Evolutionary conservation across 352 stramenopile species (phyloP), one percentile per base, ranked within the genome.

Genomic region (Hyaloperonospora brassicae): DNA sequence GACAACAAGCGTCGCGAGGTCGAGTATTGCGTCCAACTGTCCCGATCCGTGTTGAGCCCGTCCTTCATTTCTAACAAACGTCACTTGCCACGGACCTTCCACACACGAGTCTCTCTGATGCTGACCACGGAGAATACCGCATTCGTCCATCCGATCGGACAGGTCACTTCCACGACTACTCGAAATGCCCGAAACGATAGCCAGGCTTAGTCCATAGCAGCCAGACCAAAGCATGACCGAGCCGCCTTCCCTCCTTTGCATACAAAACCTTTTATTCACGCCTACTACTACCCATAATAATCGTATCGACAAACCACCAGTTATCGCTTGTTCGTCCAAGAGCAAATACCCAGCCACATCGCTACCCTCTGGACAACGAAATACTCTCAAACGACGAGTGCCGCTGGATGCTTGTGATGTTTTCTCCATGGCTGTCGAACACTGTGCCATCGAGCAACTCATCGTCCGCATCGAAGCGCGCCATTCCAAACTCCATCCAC

Each of bases 401-500:
- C 50, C 72, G 71, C 54, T 79, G 64, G 60, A 81, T 77, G 57
- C 79, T 73, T n/a, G 59, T 80, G 39, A 86, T 87, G 58, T 87
- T 73, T 46, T 83, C 64, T 27, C 73, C 75, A 22, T 78, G 75
- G n/a, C 63, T 76, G 45, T 86, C 62, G 31, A 72, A 78, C 46
- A 83, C 71, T 50, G 77, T 58, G 40, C 75, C 73, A 59, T 81
- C 73, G 9, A 84, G 67, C 46, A 86, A 64, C 57, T 86, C 76
- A 44, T 85, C 73, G 52, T 86, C 75, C 17, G 72, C 70, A 48
- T 93, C 78, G 17, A 86, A 79, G 24, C 76, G 68, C 51, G 76
- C 78, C 79, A 93, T 89, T 53, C 84, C 84, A 53, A 93, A 93
- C 64, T 91, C 75, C 84, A 91, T 93, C 72, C 70, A 84, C 52